These are phyloP conservation scores for Coemansia sp. DNA, from an alignment of 192 early-diverging fungal genomes.

Conservation along the genomic window DNA sequence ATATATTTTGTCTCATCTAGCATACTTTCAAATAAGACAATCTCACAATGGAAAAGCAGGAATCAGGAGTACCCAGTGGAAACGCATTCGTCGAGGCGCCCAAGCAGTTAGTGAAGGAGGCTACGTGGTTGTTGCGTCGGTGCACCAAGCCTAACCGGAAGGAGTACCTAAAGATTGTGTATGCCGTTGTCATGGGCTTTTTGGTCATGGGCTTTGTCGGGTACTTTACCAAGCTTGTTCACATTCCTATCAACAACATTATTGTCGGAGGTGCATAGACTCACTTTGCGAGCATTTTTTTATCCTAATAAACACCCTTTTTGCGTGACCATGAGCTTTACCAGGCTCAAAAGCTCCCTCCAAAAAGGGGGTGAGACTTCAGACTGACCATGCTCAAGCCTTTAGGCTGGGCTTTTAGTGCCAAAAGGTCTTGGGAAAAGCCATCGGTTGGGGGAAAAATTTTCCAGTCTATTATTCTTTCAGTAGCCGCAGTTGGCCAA, in stretches of 20 bases:
- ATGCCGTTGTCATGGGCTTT: slow-evolving; percentile 93
- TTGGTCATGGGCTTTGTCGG: slow-evolving; percentile 96
- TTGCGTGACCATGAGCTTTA: neutral
- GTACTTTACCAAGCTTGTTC: slow-evolving; percentile 98
- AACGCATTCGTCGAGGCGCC: slow-evolving; percentile 79
- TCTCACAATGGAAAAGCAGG: slow-evolving; percentile 36
- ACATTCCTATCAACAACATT: slow-evolving; percentile 99
- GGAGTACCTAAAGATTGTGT: slow-evolving; percentile 95
- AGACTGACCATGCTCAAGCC: neutral
- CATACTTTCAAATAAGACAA: neutral
- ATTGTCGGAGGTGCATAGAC: slow-evolving; percentile 69
- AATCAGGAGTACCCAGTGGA: slow-evolving; percentile 15
- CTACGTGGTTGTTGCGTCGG: slow-evolving; percentile 85
- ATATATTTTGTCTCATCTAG: neutral
- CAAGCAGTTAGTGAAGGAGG: slow-evolving; percentile 90
- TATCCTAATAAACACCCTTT: slow-evolving; percentile 15
- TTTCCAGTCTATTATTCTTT: slow-evolving; percentile 7
- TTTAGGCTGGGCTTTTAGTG: neutral
- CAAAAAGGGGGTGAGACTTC: neutral
- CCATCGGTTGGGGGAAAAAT: slow-evolving; percentile 12
- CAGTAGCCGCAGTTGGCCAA: slow-evolving; percentile 1
- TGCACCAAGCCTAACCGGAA: slow-evolving; percentile 96
- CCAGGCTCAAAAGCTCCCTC: neutral
- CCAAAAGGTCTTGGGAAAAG: neutral
- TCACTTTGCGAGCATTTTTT: neutral